Percentiles rank a stretch among this genome's conserved stretches.
Evolutionary conservation across 129 eudicot species (phyloP).

Genomic region (Flaveria robusta): DNA sequence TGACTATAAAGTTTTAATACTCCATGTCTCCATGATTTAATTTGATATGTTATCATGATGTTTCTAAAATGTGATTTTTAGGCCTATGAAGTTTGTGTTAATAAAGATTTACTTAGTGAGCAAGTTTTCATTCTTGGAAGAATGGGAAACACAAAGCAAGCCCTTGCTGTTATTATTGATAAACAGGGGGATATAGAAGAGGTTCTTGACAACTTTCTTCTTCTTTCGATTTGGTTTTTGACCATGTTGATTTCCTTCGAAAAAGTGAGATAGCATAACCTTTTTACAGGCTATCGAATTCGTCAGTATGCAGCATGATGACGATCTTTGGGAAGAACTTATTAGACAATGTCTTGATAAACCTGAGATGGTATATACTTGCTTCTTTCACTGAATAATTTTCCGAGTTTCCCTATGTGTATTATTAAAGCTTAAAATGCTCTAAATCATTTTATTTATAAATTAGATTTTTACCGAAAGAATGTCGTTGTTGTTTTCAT

Average conservation of each 20-base stretch:
- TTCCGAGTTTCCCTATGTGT: not conserved
- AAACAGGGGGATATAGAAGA: slow-evolving; percentile 83
- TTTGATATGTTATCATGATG: slow-evolving; percentile 23
- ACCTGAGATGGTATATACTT: slow-evolving; percentile 87
- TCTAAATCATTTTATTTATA: not conserved
- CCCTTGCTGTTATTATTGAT: slow-evolving; percentile 86
- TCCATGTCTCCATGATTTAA: slow-evolving; percentile 1
- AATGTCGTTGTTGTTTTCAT: not conserved
- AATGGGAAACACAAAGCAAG: slow-evolving; percentile 90
- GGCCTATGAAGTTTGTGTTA: slow-evolving; percentile 91
- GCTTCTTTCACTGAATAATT: not conserved
- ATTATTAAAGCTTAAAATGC: slow-evolving; percentile 4
- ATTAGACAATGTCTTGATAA: slow-evolving; percentile 78
- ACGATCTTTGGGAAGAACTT: slow-evolving; percentile 97
- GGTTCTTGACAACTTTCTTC: slow-evolving; percentile 39
- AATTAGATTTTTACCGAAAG: not conserved
- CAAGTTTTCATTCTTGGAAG: slow-evolving; percentile 95
- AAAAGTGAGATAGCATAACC: slow-evolving; percentile 13
- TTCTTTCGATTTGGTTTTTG: not conserved
- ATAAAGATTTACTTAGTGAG: slow-evolving; percentile 70
- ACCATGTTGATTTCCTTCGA: slow-evolving; percentile 13
- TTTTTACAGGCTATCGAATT: slow-evolving; percentile 85
- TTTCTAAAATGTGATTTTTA: slow-evolving; percentile 37
- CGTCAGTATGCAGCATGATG: slow-evolving; percentile 92
- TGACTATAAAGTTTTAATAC: not conserved